Evolutionary conservation across 352 stramenopile genomes (phyloP).

Genomic region (Globisporangium okanoganense): DNA sequence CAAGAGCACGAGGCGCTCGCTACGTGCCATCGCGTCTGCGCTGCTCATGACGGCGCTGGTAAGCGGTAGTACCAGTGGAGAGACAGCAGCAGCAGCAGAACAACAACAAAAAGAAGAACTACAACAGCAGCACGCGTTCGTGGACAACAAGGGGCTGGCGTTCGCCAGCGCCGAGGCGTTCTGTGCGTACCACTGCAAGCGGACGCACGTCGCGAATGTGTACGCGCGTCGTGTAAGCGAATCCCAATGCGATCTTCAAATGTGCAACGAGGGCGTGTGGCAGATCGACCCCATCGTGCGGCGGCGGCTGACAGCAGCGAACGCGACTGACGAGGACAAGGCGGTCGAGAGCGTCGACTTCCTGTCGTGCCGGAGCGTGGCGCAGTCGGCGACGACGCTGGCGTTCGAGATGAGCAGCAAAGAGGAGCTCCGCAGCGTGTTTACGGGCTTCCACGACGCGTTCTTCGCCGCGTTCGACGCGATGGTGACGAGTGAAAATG

Average conservation of each 20-base stretch:
- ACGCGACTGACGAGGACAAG: slow-evolving; percentile 4
- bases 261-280: slow-evolving; percentile 2
- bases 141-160: slow-evolving; percentile 37
- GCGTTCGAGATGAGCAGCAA: slow-evolving; percentile 35
- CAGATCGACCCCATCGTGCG: slow-evolving; percentile 6
- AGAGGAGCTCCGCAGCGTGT: slow-evolving; percentile 26
- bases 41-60: neutral
- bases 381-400: slow-evolving; percentile 28
- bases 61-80: no score
- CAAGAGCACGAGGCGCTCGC: neutral
- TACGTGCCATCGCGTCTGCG: neutral
- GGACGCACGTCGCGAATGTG: slow-evolving; percentile 17
- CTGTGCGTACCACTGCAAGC: slow-evolving; percentile 56
- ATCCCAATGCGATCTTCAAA: slow-evolving; percentile 13
- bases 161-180: slow-evolving; percentile 43
- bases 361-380: slow-evolving; percentile 35
- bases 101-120: no score
- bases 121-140: slow-evolving; percentile 11
- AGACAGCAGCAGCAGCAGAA: neutral
- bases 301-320: neutral
- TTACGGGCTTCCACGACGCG: slow-evolving; percentile 47
- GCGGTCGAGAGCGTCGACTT: slow-evolving; percentile 26
- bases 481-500: slow-evolving; percentile 55
- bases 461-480: slow-evolving; percentile 68
- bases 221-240: slow-evolving; percentile 8